Evolutionary conservation across 1,139 yeast species (phyloP).

Genomic region (Zygosaccharomyces sapae): DNA sequence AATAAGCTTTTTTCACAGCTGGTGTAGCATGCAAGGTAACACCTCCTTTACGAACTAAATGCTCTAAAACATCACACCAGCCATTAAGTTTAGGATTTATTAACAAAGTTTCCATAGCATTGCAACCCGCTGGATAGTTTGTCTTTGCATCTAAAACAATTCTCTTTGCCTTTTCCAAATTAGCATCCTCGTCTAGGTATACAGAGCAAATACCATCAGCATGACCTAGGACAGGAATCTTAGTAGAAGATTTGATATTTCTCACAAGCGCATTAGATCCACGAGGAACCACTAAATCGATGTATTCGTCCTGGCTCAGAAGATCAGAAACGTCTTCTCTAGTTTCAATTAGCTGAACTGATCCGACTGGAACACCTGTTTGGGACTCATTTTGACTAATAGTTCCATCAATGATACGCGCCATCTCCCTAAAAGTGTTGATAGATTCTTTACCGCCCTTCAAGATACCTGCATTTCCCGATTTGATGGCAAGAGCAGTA

Average conservation of each 20-base stretch:
- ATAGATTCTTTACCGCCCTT: slow-evolving; percentile 95
- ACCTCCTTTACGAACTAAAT: slow-evolving; percentile 53
- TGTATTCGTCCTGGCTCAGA: slow-evolving; percentile 77
- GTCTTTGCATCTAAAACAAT: slow-evolving; percentile 85
- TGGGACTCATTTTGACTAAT: slow-evolving; percentile 42
- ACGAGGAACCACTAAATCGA: slow-evolving; percentile 94
- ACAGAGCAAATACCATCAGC: slow-evolving; percentile 97
- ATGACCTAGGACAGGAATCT: slow-evolving; percentile 96
- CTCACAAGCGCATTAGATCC: slow-evolving; percentile 91
- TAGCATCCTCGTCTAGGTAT: slow-evolving; percentile 73
- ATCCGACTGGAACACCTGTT: slow-evolving; percentile 69
- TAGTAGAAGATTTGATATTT: slow-evolving; percentile 77
- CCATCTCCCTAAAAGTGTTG: slow-evolving; percentile 79
- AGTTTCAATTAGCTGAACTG: slow-evolving; percentile 82
- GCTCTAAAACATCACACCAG: slow-evolving; percentile 44
- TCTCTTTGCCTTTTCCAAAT: slow-evolving; percentile 66
- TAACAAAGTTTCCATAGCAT: slow-evolving; percentile 86
- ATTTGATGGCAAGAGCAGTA: slow-evolving; percentile 89
- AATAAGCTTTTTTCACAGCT: slow-evolving; percentile 42
- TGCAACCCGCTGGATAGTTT: slow-evolving; percentile 97
- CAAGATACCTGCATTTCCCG: slow-evolving; percentile 91
- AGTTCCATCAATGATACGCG: slow-evolving; percentile 62
- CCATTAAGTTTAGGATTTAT: slow-evolving; percentile 52
- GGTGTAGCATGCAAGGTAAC: slow-evolving; percentile 69
- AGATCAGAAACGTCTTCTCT: slow-evolving; percentile 86